These are phyloP conservation scores for Apiotrichum mycotoxinovorans DNA, from an alignment of 1,284 basidiomycete species.

Conservation along the genomic window DNA sequence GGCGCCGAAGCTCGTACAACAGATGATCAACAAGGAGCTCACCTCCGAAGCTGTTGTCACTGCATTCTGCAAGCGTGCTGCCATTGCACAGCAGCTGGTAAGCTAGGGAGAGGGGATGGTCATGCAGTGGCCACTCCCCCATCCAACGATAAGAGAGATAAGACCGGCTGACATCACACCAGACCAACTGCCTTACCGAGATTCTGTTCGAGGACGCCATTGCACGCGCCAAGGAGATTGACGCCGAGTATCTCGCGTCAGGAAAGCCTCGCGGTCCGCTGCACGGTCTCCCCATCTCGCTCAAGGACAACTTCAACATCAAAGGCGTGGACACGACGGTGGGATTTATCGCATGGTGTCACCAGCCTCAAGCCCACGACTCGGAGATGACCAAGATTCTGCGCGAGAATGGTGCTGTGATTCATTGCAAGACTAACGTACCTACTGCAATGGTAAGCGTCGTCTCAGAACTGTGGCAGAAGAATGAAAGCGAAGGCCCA, in stretches of 20 bases:
- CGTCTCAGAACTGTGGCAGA: neutral
- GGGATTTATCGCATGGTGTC: constrained; percentile 37
- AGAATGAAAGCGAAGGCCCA: too few relatives aligned
- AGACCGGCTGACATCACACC: neutral
- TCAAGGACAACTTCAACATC: constrained; percentile 47
- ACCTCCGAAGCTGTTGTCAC: constrained; percentile 32
- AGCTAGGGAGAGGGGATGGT: too few relatives aligned
- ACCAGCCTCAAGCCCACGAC: constrained; percentile 29
- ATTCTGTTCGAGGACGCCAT: constrained; percentile 52
- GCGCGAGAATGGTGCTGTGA: constrained; percentile 33
- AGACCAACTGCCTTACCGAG: constrained; percentile 53
- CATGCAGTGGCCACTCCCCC: too few relatives aligned
- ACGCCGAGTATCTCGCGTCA: constrained; percentile 44
- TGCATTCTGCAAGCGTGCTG: constrained; percentile 71
- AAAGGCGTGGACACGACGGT: constrained; percentile 47
- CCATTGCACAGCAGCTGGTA: constrained; percentile 76
- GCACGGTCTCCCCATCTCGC: constrained; percentile 55
- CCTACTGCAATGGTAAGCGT: constrained; percentile 33
- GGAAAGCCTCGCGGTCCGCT: constrained; percentile 51
- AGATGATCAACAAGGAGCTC: constrained; percentile 26
- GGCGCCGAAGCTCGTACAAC: constrained; percentile 28
- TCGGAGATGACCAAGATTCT: constrained; percentile 35
- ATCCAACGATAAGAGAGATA: too few relatives aligned
- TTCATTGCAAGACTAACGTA: constrained; percentile 44
- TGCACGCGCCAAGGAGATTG: constrained; percentile 48